Percentiles rank a stretch among this genome's conserved stretches.
Conservation (phyloP, 1,284 basidiomycete genomes). For the Salmacisia buchloeana region DNA sequence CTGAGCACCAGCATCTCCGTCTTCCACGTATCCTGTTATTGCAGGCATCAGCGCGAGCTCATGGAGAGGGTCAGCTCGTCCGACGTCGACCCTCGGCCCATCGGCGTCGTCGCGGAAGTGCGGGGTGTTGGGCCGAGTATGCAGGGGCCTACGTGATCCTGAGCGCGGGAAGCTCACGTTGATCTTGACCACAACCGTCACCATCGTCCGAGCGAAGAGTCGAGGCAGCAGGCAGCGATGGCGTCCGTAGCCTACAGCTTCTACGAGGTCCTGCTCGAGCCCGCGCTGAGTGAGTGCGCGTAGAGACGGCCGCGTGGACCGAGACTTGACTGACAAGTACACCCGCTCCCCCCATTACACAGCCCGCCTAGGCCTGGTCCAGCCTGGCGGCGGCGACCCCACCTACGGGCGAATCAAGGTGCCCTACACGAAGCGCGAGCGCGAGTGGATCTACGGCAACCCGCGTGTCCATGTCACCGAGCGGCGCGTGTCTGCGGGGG, state of each 20-base stretch:
- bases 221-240: background rate
- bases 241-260: background rate
- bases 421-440: constrained; percentile 31
- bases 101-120: too few species aligned
- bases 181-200: too few species aligned
- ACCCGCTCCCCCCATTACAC: background rate
- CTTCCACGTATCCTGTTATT: too few species aligned
- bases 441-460: constrained; percentile 41
- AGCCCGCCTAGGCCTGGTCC: background rate
- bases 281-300: background rate
- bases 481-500: background rate
- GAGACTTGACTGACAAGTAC: background rate
- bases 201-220: too few species aligned
- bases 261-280: background rate
- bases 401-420: constrained; percentile 40
- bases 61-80: too few species aligned
- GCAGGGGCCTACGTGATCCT: too few species aligned
- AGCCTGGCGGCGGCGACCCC: constrained; percentile 35
- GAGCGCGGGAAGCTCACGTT: too few species aligned
- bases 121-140: too few species aligned
- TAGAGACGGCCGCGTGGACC: background rate
- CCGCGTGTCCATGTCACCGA: constrained; percentile 29
- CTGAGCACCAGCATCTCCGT: too few species aligned
- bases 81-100: too few species aligned
- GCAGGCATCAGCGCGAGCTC: too few species aligned